phyloP scores from a whole-genome alignment of 225 moss, liverwort and hornwort genomes.

The Antitrichia curtipendula region DNA sequence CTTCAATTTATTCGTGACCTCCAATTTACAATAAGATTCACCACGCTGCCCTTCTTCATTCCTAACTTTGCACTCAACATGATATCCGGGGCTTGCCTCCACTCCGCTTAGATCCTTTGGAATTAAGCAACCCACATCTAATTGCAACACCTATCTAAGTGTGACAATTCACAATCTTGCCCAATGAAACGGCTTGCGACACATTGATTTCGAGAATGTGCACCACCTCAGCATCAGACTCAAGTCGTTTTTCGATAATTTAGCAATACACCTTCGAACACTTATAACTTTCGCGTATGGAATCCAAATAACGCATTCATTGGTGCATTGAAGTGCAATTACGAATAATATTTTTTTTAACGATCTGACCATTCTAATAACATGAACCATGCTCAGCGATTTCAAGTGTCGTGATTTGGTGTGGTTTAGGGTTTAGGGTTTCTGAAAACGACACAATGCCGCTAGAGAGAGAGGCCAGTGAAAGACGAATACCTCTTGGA shows the following conservation, averaged over 20 bases:
- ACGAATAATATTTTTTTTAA: too few species aligned
- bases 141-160: neutral
- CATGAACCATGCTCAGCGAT: neutral
- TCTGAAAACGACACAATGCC: neutral
- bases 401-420: neutral
- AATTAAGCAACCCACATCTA: neutral
- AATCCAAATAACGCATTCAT: neutral
- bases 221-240: neutral
- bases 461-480: neutral
- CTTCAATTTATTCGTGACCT: neutral
- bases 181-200: neutral
- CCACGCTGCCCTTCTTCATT: neutral
- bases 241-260: too few species aligned
- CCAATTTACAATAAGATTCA: neutral
- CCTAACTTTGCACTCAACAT: neutral
- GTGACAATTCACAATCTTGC: neutral
- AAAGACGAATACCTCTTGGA: slow-evolving; percentile 36
- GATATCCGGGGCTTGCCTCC: neutral
- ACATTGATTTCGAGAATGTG: neutral
- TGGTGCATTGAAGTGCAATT: neutral
- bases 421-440: neutral
- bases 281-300: neutral
- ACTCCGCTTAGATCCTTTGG: neutral
- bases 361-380: neutral
- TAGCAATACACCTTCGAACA: neutral